A percentile compares a stretch with the other conserved stretches of the same genome.
Evolutionary conservation across 768 basidiomycete species (phyloP).

Genomic region (Neoboletus magnificus): DNA sequence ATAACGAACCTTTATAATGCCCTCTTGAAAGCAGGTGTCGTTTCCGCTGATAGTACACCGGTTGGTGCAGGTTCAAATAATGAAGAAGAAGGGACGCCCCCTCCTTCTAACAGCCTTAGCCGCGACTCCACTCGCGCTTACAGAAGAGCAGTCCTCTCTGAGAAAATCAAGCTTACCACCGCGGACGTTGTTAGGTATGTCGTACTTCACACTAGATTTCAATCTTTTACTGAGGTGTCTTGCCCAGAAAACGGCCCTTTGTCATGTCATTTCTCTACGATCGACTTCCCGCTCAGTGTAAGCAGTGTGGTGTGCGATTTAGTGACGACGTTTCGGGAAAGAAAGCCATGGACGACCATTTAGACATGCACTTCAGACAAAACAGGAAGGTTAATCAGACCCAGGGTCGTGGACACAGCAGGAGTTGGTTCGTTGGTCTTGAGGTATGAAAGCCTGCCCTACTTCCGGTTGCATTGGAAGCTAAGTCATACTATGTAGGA

Average conservation of each 20-base stretch:
- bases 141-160: constrained; percentile 53
- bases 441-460: constrained; percentile 56
- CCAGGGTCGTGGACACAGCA: constrained; percentile 78
- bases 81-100: constrained; percentile 27
- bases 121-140: constrained; percentile 57
- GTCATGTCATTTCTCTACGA: constrained; percentile 70
- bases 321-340: constrained; percentile 68
- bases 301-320: constrained; percentile 90
- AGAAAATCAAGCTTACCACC: constrained; percentile 59
- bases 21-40: constrained; percentile 76
- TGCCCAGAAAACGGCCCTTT: constrained; percentile 45
- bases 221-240: constrained; percentile 9
- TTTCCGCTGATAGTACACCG: constrained; percentile 54
- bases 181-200: constrained; percentile 69
- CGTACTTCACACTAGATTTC: constrained; percentile 15
- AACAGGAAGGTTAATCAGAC: constrained; percentile 81
- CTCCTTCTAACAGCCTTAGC: constrained; percentile 35
- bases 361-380: constrained; percentile 96
- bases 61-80: constrained; percentile 41
- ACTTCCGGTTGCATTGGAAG: constrained; percentile 1
- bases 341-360: constrained; percentile 77
- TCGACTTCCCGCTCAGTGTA: constrained; percentile 79
- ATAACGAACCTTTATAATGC: constrained; percentile 62
- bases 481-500: constrained; percentile 51
- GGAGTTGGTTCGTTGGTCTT: constrained; percentile 82